Evolutionary conservation across 2,329 filamentous ascomycete species (phyloP).

Genomic region (Neopestalotiopsis sp.): DNA sequence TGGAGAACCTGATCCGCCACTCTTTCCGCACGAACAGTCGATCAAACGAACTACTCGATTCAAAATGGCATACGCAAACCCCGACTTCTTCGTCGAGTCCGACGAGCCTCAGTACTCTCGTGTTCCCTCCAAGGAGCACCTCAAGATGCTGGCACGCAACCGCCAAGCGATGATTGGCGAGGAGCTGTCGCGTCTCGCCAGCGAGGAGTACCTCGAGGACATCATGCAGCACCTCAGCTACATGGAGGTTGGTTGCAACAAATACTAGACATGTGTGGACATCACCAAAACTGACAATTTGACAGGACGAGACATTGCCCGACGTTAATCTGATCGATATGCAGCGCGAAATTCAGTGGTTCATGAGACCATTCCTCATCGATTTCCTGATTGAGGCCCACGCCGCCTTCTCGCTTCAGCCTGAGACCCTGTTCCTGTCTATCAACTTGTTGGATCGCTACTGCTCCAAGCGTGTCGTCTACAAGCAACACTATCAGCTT

Average conservation of each 20-base stretch:
- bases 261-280: conserved; percentile 45
- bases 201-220: conserved; percentile 92
- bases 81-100: conserved; percentile 60
- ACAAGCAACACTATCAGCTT: conserved; percentile 98
- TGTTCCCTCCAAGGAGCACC: conserved; percentile 75
- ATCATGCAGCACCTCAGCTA: conserved; percentile 92
- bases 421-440: conserved; percentile 93
- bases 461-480: conserved; percentile 96
- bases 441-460: conserved; percentile 97
- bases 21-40: conserved; percentile 41
- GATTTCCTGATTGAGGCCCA: conserved; percentile 99
- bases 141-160: conserved; percentile 79
- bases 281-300: background rate
- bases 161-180: conserved; percentile 87
- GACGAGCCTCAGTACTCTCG: conserved; percentile 58
- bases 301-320: conserved; percentile 80
- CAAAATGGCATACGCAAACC: conserved; percentile 49
- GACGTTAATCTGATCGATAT: conserved; percentile 99
- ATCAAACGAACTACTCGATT: conserved; percentile 31
- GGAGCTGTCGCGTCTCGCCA: conserved; percentile 83
- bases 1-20: conserved; percentile 56
- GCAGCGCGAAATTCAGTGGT: conserved; percentile 99
- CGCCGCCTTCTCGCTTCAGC: conserved; percentile 89
- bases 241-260: conserved; percentile 68
- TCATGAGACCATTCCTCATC: conserved; percentile 97